These are phyloP conservation scores for Eucommia ulmoides DNA, from an alignment of 257 asterid genomes.

Conservation along the genomic window DNA sequence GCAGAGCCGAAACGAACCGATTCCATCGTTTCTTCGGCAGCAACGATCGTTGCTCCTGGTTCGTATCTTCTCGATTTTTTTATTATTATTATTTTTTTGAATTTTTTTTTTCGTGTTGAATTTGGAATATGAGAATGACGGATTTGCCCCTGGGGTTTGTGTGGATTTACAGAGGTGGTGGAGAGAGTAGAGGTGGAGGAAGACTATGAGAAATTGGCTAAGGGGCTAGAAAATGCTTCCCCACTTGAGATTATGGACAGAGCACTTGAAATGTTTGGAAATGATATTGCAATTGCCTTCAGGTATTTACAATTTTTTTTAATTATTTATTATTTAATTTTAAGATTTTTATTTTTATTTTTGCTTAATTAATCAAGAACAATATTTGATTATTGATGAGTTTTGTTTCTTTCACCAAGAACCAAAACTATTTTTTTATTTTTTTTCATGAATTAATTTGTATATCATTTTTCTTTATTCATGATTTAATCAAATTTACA, in stretches of 20 bases:
- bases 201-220: slow-evolving; percentile 34
- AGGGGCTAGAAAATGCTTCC: slow-evolving; percentile 41
- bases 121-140: neutral
- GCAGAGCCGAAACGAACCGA: slow-evolving; percentile 6
- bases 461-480: no score
- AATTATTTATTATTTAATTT: no score
- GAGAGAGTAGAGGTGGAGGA: slow-evolving; percentile 25
- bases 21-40: slow-evolving; percentile 17
- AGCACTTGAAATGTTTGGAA: slow-evolving; percentile 46
- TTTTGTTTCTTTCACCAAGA: no score
- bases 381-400: no score
- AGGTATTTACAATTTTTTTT: slow-evolving; percentile 29
- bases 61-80: neutral
- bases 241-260: slow-evolving; percentile 55
- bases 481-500: no score
- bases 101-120: neutral
- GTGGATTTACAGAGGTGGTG: slow-evolving; percentile 21
- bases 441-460: no score
- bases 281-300: slow-evolving; percentile 52
- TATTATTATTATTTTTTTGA: neutral
- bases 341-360: no score
- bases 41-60: slow-evolving; percentile 21
- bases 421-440: no score
- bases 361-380: no score
- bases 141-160: neutral